Base-by-base conservation (phyloP, 345 rosid genomes). In the Cochlearia excelsa region DNA sequence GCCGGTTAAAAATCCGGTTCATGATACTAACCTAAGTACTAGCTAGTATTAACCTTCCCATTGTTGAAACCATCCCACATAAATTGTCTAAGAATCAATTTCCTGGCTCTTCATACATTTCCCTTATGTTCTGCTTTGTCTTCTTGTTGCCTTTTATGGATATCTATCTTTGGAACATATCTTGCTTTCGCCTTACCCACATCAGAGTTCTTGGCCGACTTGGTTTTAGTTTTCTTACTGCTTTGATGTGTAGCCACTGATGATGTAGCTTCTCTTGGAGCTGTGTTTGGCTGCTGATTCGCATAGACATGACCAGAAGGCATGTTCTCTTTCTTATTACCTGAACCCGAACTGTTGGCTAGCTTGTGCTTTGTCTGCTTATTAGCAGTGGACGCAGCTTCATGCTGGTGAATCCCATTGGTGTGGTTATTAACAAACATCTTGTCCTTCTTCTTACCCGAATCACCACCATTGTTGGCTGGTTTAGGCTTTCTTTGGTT, bases 251-350 rank as follows among this genome's bases (percentile, higher is more conserved):
- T 69, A 2, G 46, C 9, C 57, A 35, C 6, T 41, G 62, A 5
- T 6, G 31, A 26, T 16, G 55, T 6, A 53, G 26, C 61, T 53
- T 46, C 72, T 46, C 49, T 52, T 30, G 66, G 61, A 69, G 28
- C 57, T 27, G 63, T 6, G 34, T 54, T 48, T 38, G 26, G 55
- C 30, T 60, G 66, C 35, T 68, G 57, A 10, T 59, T 59, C 28
- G 33, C 72, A 38, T 23, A 4, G 42, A 4, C 28, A 4, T 59
- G 61, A 45, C 35, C 61, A 38, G 59, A 45, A 37, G 61, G 49
- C 72, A 43, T 45, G 54, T 59, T 60, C 61, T 53, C 72, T 53
- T 68, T 68, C 72, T 68, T 68, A 35, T 46, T 59, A 59, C 53
- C 40, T 0, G 27, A 34, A 47, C 54, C 31, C 27, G 9, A 39